Evolutionary conservation across 2,329 filamentous ascomycete genomes (phyloP).

Genomic region (Whalleya microplaca): DNA sequence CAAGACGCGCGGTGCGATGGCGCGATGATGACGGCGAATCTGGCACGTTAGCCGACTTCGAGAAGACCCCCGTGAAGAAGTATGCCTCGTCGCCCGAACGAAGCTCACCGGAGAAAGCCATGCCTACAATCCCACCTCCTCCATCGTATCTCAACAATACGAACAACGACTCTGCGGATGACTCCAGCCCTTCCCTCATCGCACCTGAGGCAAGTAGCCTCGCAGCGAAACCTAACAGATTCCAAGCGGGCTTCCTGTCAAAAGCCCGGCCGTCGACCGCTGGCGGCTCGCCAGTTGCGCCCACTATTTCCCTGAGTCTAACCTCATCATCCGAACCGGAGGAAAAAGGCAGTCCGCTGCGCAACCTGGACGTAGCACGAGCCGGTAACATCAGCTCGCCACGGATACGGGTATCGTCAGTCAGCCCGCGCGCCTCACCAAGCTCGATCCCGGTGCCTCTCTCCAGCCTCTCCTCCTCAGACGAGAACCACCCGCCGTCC

Average conservation of each 20-base stretch:
- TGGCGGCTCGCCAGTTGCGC: constrained; percentile 63
- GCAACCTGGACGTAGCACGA: constrained; percentile 54
- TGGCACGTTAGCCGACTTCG: constrained; percentile 85
- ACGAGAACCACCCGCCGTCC: constrained; percentile 57
- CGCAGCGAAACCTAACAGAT: constrained; percentile 68
- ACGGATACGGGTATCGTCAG: constrained; percentile 39
- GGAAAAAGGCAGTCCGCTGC: constrained; percentile 50
- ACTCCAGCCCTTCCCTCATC: constrained; percentile 63
- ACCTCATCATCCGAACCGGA: constrained; percentile 58
- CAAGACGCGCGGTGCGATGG: constrained; percentile 85
- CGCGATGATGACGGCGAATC: constrained; percentile 84
- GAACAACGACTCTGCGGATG: constrained; percentile 54
- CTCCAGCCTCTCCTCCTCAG: constrained; percentile 38
- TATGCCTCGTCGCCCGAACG: constrained; percentile 60
- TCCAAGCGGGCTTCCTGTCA: constrained; percentile 86
- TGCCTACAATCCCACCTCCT: constrained; percentile 49
- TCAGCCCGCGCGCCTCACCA: constrained; percentile 33
- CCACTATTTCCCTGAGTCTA: constrained; percentile 60
- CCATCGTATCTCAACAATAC: constrained; percentile 56
- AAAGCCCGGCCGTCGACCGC: constrained; percentile 49
- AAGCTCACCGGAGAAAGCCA: constrained; percentile 53
- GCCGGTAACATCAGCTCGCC: constrained; percentile 55
- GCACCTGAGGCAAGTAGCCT: constrained; percentile 49
- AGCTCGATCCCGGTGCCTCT: constrained; percentile 40
- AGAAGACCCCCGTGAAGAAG: constrained; percentile 79